Percentiles rank a stretch among this genome's conserved stretches.
Conservation (phyloP, 768 basidiomycete genomes). For the Daedalea quercina region DNA sequence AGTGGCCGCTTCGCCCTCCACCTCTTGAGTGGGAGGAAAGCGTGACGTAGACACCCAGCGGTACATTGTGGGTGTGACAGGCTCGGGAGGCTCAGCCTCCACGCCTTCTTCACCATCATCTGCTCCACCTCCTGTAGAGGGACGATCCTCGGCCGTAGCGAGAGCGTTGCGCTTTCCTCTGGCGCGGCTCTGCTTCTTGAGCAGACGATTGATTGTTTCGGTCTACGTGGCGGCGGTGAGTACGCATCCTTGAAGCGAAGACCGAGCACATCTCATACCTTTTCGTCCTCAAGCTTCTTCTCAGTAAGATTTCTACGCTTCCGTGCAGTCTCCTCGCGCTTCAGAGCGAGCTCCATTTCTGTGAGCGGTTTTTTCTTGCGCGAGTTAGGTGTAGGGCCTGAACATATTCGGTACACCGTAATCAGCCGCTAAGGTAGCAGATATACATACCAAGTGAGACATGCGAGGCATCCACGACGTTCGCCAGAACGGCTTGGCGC, state of each 20-base stretch:
- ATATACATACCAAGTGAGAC: constrained; percentile 49
- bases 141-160: constrained; percentile 39
- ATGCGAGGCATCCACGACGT: constrained; percentile 61
- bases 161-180: constrained; percentile 50
- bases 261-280: constrained; percentile 35
- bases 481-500: constrained; percentile 66
- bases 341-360: constrained; percentile 65
- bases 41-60: constrained; percentile 65
- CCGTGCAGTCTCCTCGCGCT: constrained; percentile 74
- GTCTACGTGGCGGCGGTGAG: constrained; percentile 34
- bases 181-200: constrained; percentile 77
- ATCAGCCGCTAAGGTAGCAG: no score
- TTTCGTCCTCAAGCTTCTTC: constrained; percentile 82
- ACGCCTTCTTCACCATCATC: constrained; percentile 36
- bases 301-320: constrained; percentile 77
- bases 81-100: constrained; percentile 26
- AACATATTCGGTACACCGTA: neutral
- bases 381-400: constrained; percentile 26
- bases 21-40: neutral
- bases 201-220: constrained; percentile 83
- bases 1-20: neutral
- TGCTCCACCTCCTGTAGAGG: constrained; percentile 28
- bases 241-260: neutral
- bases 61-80: constrained; percentile 49
- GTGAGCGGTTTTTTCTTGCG: constrained; percentile 64